Evolutionary conservation across 2,329 filamentous ascomycete species (phyloP).

Genomic region (Penicillium brevicompactum): DNA sequence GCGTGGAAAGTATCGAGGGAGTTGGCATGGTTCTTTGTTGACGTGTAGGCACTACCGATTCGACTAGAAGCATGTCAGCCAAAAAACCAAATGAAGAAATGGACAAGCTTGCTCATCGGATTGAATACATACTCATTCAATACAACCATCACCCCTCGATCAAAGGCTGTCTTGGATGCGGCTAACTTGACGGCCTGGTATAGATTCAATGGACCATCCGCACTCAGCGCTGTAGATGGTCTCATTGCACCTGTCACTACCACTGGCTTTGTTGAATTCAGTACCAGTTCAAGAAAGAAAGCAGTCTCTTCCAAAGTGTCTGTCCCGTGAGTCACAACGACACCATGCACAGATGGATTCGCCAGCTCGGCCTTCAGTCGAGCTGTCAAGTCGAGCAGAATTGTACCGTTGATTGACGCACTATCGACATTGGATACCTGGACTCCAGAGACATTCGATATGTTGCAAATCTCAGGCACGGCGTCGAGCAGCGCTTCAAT

Average conservation of each 20-base stretch:
- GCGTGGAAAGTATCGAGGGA: constrained; percentile 2
- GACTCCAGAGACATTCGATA: neutral
- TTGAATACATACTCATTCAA: neutral
- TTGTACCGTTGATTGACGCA: neutral
- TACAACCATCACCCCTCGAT: neutral
- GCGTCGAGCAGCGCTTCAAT: neutral
- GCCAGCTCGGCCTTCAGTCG: neutral
- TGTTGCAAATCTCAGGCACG: constrained; percentile 4
- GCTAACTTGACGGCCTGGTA: constrained; percentile 1
- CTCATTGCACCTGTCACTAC: constrained; percentile 1
- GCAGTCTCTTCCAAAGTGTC: constrained; percentile 9
- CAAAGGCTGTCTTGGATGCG: neutral
- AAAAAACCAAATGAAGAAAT: neutral
- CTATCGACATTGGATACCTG: constrained; percentile 4
- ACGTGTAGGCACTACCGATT: neutral
- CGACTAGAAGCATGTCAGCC: neutral
- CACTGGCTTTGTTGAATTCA: neutral
- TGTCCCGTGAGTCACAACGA: constrained; percentile 4
- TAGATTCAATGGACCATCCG: constrained; percentile 1
- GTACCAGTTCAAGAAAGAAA: neutral
- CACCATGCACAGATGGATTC: neutral
- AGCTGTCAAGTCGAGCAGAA: neutral
- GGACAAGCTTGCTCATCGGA: neutral
- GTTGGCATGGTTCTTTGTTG: constrained; percentile 2
- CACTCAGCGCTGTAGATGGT: neutral